Evolutionary conservation across 2,329 filamentous ascomycete species (phyloP).

Genomic region (Aspergillus spinulosporus): DNA sequence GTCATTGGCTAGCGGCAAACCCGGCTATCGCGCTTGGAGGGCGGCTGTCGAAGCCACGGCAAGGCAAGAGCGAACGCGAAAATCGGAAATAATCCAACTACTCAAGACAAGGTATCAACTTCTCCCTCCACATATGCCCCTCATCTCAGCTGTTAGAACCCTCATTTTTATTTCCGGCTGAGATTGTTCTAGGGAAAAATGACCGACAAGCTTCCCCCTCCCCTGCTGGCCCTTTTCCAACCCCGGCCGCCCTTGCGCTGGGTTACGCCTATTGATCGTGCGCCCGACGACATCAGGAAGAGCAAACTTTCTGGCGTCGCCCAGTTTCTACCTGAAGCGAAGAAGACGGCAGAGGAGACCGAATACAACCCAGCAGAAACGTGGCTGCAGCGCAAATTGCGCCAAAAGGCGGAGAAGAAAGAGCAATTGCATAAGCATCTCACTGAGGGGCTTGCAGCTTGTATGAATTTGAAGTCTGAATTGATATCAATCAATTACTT

Average conservation of each 20-base stretch:
- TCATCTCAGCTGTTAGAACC: background rate
- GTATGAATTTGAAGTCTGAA: conserved; percentile 47
- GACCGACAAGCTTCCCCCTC: conserved; percentile 95
- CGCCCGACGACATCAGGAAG: conserved; percentile 79
- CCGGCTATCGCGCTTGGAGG: conserved; percentile 26
- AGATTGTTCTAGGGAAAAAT: conserved; percentile 53
- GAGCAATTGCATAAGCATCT: conserved; percentile 63
- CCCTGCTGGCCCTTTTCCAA: conserved; percentile 90
- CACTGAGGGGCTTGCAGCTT: conserved; percentile 64
- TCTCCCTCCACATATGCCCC: conserved; percentile 1
- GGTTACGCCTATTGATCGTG: conserved; percentile 77
- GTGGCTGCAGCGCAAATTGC: conserved; percentile 85
- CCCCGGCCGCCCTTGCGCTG: conserved; percentile 89
- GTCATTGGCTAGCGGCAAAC: conserved; percentile 30
- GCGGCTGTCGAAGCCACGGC: conserved; percentile 13
- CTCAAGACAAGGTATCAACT: conserved; percentile 2
- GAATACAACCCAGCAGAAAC: conserved; percentile 82
- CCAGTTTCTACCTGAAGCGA: conserved; percentile 69
- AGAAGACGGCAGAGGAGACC: conserved; percentile 76
- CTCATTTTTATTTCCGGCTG: background rate
- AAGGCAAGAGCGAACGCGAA: conserved; percentile 23
- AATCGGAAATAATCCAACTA: conserved; percentile 16
- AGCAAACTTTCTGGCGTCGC: conserved; percentile 71
- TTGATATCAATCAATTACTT: background rate
- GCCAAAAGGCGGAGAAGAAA: conserved; percentile 78